Base-by-base conservation (phyloP, 2,329 filamentous ascomycete species). In the Diaporthe amygdali region DNA sequence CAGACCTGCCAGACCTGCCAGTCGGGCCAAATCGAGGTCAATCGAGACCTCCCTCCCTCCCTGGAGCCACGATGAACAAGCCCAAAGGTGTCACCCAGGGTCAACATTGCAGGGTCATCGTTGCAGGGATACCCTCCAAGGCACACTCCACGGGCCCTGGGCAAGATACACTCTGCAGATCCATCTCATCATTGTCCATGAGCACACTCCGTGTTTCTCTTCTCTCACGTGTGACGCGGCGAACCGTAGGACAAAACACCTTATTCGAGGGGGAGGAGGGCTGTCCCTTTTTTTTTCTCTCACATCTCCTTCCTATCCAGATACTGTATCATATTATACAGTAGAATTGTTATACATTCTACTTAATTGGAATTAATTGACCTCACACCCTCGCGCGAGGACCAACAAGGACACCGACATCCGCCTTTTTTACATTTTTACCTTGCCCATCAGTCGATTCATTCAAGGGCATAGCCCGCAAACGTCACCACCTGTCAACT, bases 101-200 rank as follows among this genome's bases (percentile, higher is more conserved):
- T 34, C n/a, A 41, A 34, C 59, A 63, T 63, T 47, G 22, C 59
- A 49, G 59, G 30, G 59, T 49, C 59, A n/a, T 10, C 5, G 8
- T 10, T 30, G 17, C 59, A 64, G 59, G 59, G 59, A 27, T 64
- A 22, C 44, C 59, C 59, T 64, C 27, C 59, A 41, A 14, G 15
- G 20, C n/a, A 46, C 14, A 39, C 39, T 30, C 44, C 59, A 49
- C n/a, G 44, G 41, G 47, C 25, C 44, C 2, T 30, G 59, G 30
- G 14, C 59, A 64, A 47, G 59, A 64, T 64, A 49, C 59, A n/a
- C 59, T 49, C 59, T 64, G 59, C 59, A 64, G 59, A 64, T 64
- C 59, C 59, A 64, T 64, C 59, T 20, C 59, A 64, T 37, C 44
- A 37, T 64, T 25, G n/a, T 37, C 44, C 30, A 49, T 37, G 47